A percentile compares a stretch with the other conserved stretches of the same genome.
Evolutionary conservation across 2,329 filamentous ascomycete species (phyloP).

Genomic region (Fusarium sp.): DNA sequence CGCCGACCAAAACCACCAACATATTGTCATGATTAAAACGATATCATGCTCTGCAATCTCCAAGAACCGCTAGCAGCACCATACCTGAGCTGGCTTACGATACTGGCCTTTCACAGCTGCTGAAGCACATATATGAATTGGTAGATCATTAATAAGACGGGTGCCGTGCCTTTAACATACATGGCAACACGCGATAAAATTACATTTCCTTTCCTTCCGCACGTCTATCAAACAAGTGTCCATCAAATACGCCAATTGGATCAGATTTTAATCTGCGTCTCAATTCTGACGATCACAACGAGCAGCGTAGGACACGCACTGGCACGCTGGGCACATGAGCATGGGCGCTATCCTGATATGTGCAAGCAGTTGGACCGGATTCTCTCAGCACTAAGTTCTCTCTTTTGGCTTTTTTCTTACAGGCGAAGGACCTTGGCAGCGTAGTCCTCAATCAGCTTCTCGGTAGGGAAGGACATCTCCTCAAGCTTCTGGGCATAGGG

Average conservation of each 20-base stretch:
- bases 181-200: conserved; percentile 57
- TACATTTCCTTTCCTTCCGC: conserved; percentile 53
- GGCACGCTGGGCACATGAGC: conserved; percentile 20
- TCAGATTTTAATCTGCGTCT: conserved; percentile 32
- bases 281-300: conserved; percentile 30
- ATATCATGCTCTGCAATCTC: neutral
- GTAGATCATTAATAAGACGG: conserved; percentile 51
- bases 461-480: conserved; percentile 94
- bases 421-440: conserved; percentile 89
- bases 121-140: conserved; percentile 34
- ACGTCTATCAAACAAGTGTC: conserved; percentile 53
- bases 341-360: conserved; percentile 20
- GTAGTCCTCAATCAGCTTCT: conserved; percentile 87
- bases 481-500: conserved; percentile 94
- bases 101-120: neutral
- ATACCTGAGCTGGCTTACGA: neutral
- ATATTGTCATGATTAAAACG: neutral
- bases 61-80: neutral
- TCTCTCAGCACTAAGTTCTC: conserved; percentile 20
- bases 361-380: conserved; percentile 27
- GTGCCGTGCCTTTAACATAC: conserved; percentile 51
- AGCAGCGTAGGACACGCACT: conserved; percentile 33
- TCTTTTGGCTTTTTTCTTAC: conserved; percentile 59
- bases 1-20: neutral
- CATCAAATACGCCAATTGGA: conserved; percentile 45